Evolutionary conservation across 768 basidiomycete genomes (phyloP).

Genomic region (Porphyrellus cyaneotinctus): DNA sequence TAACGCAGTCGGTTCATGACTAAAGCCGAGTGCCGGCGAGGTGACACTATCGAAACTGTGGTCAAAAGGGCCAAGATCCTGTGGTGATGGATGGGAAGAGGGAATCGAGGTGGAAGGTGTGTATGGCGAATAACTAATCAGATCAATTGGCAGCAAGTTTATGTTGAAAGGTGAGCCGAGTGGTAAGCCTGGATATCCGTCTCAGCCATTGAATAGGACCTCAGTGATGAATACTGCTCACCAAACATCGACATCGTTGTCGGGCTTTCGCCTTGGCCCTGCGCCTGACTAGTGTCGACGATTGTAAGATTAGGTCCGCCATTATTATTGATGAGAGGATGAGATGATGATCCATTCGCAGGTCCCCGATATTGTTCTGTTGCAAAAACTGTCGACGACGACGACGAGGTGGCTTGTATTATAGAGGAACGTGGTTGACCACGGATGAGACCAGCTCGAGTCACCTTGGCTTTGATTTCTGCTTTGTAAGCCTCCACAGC

Average conservation of each 20-base stretch:
- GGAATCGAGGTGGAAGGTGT: conserved; percentile 32
- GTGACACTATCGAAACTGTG: conserved; percentile 34
- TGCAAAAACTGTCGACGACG: conserved; percentile 34
- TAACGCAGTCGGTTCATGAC: conserved; percentile 21
- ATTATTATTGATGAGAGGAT: conserved; percentile 20
- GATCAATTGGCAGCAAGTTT: conserved; percentile 26
- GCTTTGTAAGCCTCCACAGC: conserved; percentile 80
- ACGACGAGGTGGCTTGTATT: conserved; percentile 34
- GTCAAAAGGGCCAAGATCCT: conserved; percentile 31
- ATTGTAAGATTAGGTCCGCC: conserved; percentile 20
- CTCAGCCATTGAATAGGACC: conserved; percentile 10
- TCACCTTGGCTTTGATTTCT: conserved; percentile 76
- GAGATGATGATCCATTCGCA: conserved; percentile 17
- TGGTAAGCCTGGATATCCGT: conserved; percentile 15
- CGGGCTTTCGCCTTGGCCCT: conserved; percentile 23
- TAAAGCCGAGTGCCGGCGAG: conserved; percentile 28
- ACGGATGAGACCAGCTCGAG: conserved; percentile 73
- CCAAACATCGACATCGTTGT: conserved; percentile 29
- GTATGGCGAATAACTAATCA: conserved; percentile 31
- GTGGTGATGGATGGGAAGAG: conserved; percentile 34
- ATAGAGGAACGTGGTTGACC: conserved; percentile 70
- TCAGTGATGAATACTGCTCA: conserved; percentile 9
- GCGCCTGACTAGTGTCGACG: conserved; percentile 14
- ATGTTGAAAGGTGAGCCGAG: conserved; percentile 31
- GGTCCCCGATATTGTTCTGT: conserved; percentile 26